Base-by-base conservation (phyloP, 2,329 filamentous ascomycete genomes). In the Blumeria graminis region DNA sequence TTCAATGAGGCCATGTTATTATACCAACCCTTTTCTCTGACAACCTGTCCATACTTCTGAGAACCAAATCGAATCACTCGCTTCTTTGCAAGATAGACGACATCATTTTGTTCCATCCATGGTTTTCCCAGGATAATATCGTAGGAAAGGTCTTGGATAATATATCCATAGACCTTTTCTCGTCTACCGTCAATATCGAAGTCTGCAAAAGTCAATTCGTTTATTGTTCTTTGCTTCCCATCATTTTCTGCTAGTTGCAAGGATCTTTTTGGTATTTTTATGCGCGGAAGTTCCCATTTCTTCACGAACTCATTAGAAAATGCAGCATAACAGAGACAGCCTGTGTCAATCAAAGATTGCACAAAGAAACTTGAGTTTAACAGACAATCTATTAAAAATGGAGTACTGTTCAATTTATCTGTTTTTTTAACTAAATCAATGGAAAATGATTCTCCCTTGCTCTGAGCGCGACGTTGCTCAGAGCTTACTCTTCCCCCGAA, bases 371-470 rank as follows among this genome's bases (percentile, higher is more conserved):
- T 36, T 6, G 16, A 53, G 38, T 53, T 36, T 38, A 53, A 7
- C 18, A 28, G 34, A 10, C 50, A 53, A 53, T 53, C 50, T n/a
- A 53, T 38, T 36, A 53, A 38, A 53, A 53, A 53, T 53, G 50
- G 50, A 13, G 50, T 22, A 36, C 50, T 53, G 33, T 53, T 53
- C 50, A 53, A 3, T 7, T 54, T n/a, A 13, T 18, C 34, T 39
- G 41, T 18, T 39, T 16, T 36, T 18, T 14, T 41, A 39, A 39
- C n/a, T 22, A 39, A 9, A 18, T 54, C 16, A 39, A 16, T 54
- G 33, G 36, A 8, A 39, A 16, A 18, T 39, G 11, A 10, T 39
- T 28, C 35, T 28, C 35, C 35, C 16, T 41, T 54, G 14, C 51
- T 41, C 34, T 39, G 34, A 22, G 28, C 34, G 50, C 50, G 28